Conservation (phyloP, 2,329 filamentous ascomycete genomes). For the Alternaria gansuensis region DNA sequence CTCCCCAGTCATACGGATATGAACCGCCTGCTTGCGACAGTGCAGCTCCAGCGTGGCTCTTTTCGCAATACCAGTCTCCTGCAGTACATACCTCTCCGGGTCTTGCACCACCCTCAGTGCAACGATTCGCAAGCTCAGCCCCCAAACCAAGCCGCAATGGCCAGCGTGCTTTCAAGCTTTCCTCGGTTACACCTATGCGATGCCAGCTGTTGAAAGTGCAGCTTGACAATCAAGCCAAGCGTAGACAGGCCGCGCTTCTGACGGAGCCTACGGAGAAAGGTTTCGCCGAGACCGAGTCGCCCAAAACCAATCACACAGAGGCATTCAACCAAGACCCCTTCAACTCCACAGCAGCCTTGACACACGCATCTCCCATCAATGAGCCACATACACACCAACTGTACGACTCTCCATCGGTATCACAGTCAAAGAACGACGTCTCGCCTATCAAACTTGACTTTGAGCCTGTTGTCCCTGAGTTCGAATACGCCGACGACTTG, state of each 20-base stretch:
- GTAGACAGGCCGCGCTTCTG: conserved; percentile 5
- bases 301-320: conserved; percentile 13
- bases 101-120: background rate
- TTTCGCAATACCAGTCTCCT: background rate
- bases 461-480: background rate
- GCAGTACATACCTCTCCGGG: background rate
- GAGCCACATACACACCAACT: background rate
- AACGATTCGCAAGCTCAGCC: background rate
- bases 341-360: conserved; percentile 12
- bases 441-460: conserved; percentile 3
- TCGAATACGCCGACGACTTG: conserved; percentile 29
- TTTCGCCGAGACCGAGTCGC: conserved; percentile 17
- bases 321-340: conserved; percentile 22
- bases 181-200: conserved; percentile 22
- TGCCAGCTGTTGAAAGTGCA: conserved; percentile 23
- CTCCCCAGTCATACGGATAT: background rate
- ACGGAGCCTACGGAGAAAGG: conserved; percentile 18
- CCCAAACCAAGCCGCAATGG: background rate
- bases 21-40: background rate
- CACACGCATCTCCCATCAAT: conserved; percentile 3
- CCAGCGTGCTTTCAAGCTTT: background rate
- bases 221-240: conserved; percentile 17
- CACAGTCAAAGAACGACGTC: background rate
- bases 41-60: conserved; percentile 2
- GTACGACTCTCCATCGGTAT: background rate